Base-by-base conservation (phyloP, 805 yeast genomes). In the Metschnikowia gelsemii region DNA sequence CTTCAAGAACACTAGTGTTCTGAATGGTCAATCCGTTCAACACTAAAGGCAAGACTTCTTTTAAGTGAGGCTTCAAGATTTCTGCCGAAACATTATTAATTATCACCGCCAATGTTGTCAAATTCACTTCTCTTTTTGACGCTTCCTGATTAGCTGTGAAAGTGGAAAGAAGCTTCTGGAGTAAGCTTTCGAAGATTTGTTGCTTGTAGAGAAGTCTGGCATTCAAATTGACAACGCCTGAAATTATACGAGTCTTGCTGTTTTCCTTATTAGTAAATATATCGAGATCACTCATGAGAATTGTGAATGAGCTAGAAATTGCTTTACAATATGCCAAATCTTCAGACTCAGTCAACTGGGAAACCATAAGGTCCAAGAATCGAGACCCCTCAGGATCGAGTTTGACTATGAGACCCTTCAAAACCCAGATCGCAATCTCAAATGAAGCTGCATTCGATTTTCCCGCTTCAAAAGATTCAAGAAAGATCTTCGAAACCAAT, bases 181-280 rank as follows among this genome's bases (percentile, higher is more conserved):
- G 70, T 1, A 80, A 65, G 7, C 70, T 63, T 45, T 79, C 78
- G 57, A 88, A 87, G 19, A 87, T 72, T 49, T 81, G 81, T 56
- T 93, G 99, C 57, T 88, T 88, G 71, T 84, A 87, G 18, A 93
- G 69, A 32, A 76, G 61, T 44, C 85, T 76, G 14, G 84, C 75
- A 45, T 81, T 78, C 41, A 84, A 71, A 47, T 79, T 79, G 47
- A 59, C 59, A 1, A 74, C 75, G n/a, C 66, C 66, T 20, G 72
- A 72, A 5, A 66, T 72, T 27, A 55, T 59, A 50, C 57, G 70
- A 12, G 49, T 47, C 28, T 54, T 51, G n/a, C 55, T 43, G 22
- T 39, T 45, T 5, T 55, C 49, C 23, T 62, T 73, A 53, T 77
- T 79, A 33, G 72, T 64, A 40, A 84, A 77, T 5, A 84, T 64